Base-by-base conservation (phyloP, 2,329 filamentous ascomycete species). In the Microascus cirrosus region DNA sequence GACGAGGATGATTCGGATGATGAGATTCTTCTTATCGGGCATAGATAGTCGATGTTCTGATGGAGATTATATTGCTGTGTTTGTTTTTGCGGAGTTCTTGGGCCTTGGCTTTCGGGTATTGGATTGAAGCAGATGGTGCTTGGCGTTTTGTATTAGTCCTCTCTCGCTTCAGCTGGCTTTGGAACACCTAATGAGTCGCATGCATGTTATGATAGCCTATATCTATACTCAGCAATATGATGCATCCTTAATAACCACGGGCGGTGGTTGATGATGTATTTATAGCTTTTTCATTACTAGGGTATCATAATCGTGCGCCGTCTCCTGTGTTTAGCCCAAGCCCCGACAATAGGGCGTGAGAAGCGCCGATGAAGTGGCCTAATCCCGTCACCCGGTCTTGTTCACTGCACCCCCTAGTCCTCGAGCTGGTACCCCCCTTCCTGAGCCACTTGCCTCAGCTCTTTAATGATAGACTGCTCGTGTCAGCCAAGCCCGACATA, bases 391-490 rank as follows among this genome's bases (percentile, higher is more conserved):
- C 20, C 45, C 20, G 2, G 45, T 11, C 11, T 12, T 2, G 18
- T 51, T 34, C 53, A 56, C 28, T 20, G 32, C 35, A 24, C 35
- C 35, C 58, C 56, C 45, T 66, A 65, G 2, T 65, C 62, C 3
- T 70, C 69, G 15, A 69, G 65, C 56, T 74, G 68, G 24, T 76
- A 71, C 59, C 80, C 73, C 18, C 73, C 71, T 57, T 75, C 74
- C 61, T 81, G 79, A 12, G 77, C 78, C 60, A 84, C 79, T 61
- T 77, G 77, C 34, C 82, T 74, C 57, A 85, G 70, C 64, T 83
- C 81, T 65, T 82, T 82, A 59, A 85, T 76, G 45, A 84, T 80
- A 65, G 76, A 76, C 82, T 85, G 51, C 54, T 5, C 39, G 5
- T 15, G 18, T 45, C 13, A 45, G 39, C 39, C 15, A 45, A 18